A percentile compares a stretch with the other conserved stretches of the same genome.
These are phyloP conservation scores for Davidsoniella eucalypti DNA, from an alignment of 2,329 filamentous ascomycete species.

Conservation along the genomic window DNA sequence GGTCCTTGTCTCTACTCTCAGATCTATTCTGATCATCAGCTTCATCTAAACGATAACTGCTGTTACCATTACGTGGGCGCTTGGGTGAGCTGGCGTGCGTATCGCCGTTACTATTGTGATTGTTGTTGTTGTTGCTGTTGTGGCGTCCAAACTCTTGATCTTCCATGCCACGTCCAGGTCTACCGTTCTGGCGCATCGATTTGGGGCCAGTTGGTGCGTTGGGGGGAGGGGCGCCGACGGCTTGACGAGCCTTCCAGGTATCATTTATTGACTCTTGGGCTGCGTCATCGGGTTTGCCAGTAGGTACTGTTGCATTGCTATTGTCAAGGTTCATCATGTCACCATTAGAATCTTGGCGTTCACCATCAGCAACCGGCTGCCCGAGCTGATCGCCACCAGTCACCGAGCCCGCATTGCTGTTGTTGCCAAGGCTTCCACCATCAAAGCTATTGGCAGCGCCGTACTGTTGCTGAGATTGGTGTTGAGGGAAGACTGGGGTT, in stretches of 20 bases:
- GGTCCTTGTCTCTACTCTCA: conserved; percentile 14
- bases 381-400: conserved; percentile 5
- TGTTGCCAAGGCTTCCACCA: neutral
- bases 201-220: conserved; percentile 84
- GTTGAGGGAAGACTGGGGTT: conserved; percentile 19
- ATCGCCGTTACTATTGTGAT: neutral
- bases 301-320: neutral
- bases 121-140: neutral
- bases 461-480: conserved; percentile 12
- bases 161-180: conserved; percentile 31
- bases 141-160: conserved; percentile 19
- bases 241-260: conserved; percentile 7
- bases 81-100: conserved; percentile 34
- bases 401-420: conserved; percentile 10
- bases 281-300: conserved; percentile 3
- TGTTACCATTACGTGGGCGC: conserved; percentile 17
- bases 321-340: neutral
- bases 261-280: neutral
- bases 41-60: conserved; percentile 7
- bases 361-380: conserved; percentile 13
- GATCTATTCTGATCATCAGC: conserved; percentile 8
- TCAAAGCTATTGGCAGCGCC: conserved; percentile 13
- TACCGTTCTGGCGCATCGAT: conserved; percentile 73
- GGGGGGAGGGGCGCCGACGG: conserved; percentile 26
- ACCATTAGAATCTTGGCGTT: conserved; percentile 3